Evolutionary conservation across 2,329 filamentous ascomycete genomes (phyloP), one percentile per base, ranked within the genome.

Genomic region (Eurotiales sp.): DNA sequence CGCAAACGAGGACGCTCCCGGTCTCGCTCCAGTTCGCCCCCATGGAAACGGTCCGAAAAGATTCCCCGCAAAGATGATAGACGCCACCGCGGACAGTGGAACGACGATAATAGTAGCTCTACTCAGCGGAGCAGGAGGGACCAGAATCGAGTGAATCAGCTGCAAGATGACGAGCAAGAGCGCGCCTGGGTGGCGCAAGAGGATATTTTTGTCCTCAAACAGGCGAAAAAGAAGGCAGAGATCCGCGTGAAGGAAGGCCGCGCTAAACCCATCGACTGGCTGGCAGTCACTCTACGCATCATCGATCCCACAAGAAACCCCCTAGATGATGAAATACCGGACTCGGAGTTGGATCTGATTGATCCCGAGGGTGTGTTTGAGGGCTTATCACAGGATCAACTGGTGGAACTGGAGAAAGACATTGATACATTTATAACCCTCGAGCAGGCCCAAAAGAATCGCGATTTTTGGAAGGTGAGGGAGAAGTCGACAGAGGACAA

Each of bases 191-290:
- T 97, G 17, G 88, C 92, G 47, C 88, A 95, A 61, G 93, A 99
- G 70, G 93, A 99, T 74, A 85, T 87, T 58, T 99, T 99, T 64
- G 93, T 97, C 51, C 76, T 99, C 64, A 91, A 90, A 71, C 93
- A 99, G 72, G 87, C 92, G 42, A 99, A 97, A 78, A 97, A 95
- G 77, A 97, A 96, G 76, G 92, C 93, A 37, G 88, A 91, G 58
- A 95, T 99, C 60, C 86, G 93, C 36, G 90, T 97, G 41, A 88
- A 90, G 60, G 91, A 95, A 69, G 87, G 88, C 10, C 84, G 95
- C 59, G 91, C 92, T 51, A 91, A 90, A 65, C 88, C 92, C 8
- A 92, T 97, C 63, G 93, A 99, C 73, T 91, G 88, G 78, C 81
- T 99, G 41, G 90, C 91, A 1, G 93, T 97, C 63, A 95, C 88